Conservation (phyloP, 2,329 filamentous ascomycete species). For the Aspergillus caelatus region DNA sequence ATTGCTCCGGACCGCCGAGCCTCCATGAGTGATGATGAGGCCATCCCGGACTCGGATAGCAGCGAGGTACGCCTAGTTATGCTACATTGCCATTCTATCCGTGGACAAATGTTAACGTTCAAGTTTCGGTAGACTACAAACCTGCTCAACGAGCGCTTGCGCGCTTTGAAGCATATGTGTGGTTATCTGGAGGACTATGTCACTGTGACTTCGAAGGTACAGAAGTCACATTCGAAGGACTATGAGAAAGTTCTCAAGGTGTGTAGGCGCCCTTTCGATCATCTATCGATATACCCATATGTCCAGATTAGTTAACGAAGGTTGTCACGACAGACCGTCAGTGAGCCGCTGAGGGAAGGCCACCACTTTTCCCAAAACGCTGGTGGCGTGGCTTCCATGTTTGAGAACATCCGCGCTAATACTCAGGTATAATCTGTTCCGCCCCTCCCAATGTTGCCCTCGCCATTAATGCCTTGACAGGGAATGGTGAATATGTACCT, state of each 20-base stretch:
- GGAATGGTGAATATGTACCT: constrained; percentile 84
- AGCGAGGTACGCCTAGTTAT: constrained; percentile 35
- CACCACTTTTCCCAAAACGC: constrained; percentile 90
- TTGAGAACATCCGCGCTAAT: constrained; percentile 91
- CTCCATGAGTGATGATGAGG: constrained; percentile 44
- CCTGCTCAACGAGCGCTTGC: constrained; percentile 81
- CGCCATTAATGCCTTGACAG: constrained; percentile 43
- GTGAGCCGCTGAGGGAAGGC: constrained; percentile 80
- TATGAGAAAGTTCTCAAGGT: constrained; percentile 94
- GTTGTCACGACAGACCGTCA: constrained; percentile 65
- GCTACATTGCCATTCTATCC: no score
- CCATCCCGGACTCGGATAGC: constrained; percentile 44
- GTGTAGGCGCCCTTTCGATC: constrained; percentile 12
- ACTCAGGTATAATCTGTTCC: constrained; percentile 64
- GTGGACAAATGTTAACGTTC: neutral
- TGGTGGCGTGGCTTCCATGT: constrained; percentile 86
- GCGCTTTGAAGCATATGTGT: constrained; percentile 94
- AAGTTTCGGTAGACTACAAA: constrained; percentile 63
- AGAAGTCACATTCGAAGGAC: constrained; percentile 85
- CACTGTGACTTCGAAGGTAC: constrained; percentile 78
- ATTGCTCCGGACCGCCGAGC: constrained; percentile 34
- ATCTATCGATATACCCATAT: neutral
- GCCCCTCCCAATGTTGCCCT: neutral
- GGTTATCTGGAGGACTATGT: constrained; percentile 92
- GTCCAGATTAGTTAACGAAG: constrained; percentile 10